Conservation (phyloP, 768 basidiomycete species). For the Butyriboletus loyo region DNA sequence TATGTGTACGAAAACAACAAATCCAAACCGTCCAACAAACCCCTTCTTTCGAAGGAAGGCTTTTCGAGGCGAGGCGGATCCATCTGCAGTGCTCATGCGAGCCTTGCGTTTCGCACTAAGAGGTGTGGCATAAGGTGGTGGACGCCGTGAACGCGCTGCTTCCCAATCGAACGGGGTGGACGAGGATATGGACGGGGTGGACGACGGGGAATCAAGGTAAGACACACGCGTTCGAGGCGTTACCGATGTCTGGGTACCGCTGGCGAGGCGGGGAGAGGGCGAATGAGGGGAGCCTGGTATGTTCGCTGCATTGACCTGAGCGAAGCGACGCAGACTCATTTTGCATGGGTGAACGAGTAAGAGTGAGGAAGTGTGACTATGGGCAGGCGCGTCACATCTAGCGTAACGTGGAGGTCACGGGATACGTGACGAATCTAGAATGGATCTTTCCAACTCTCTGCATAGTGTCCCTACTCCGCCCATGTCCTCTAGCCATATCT, state of each 20-base stretch:
- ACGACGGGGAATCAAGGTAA: slow-evolving; percentile 56
- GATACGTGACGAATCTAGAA: not conserved
- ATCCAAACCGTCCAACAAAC: slow-evolving; percentile 54
- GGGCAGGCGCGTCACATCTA: slow-evolving; percentile 22
- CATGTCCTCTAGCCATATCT: slow-evolving; percentile 44
- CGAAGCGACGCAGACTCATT: slow-evolving; percentile 59
- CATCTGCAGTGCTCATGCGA: slow-evolving; percentile 35
- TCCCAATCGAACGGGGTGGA: slow-evolving; percentile 86
- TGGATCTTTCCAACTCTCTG: slow-evolving; percentile 8
- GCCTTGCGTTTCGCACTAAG: slow-evolving; percentile 43
- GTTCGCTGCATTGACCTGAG: slow-evolving; percentile 45
- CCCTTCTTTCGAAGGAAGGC: slow-evolving; percentile 61
- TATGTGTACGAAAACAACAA: slow-evolving; percentile 1
- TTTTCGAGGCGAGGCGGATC: slow-evolving; percentile 41
- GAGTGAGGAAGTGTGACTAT: slow-evolving; percentile 16
- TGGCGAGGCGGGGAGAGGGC: slow-evolving; percentile 31
- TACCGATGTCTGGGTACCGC: slow-evolving; percentile 40
- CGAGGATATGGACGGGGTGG: slow-evolving; percentile 72
- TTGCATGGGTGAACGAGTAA: slow-evolving; percentile 9
- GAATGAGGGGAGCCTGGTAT: slow-evolving; percentile 40
- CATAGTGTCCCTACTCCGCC: slow-evolving; percentile 20
- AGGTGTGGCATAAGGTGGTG: slow-evolving; percentile 73
- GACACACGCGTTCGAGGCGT: slow-evolving; percentile 49
- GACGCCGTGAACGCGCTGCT: slow-evolving; percentile 65
- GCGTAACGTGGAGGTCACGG: slow-evolving; percentile 26